A percentile compares a stretch with the other conserved stretches of the same genome.
Conservation (phyloP, 345 rosid species). For the Euphorbia lathyris region DNA sequence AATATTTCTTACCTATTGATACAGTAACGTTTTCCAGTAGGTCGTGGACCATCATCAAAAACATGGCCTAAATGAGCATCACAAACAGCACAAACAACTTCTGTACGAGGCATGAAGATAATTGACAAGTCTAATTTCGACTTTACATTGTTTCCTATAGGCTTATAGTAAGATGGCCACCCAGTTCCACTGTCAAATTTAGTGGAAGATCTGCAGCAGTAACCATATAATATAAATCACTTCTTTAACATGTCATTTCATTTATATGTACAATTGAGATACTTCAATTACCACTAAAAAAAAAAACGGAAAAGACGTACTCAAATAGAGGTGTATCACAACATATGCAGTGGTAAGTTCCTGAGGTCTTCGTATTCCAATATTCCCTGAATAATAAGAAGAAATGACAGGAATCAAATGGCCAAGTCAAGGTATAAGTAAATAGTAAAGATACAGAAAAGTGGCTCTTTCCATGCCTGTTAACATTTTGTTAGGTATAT, state of each 20-base stretch:
- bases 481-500: no score
- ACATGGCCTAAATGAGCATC: constrained; percentile 89
- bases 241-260: background rate
- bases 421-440: background rate
- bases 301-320: constrained; percentile 33
- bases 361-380: constrained; percentile 75
- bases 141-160: constrained; percentile 62
- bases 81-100: constrained; percentile 64
- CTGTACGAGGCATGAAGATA: constrained; percentile 90
- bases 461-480: no score
- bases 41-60: constrained; percentile 83
- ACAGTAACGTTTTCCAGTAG: constrained; percentile 81
- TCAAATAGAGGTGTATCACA: constrained; percentile 78
- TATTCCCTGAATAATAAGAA: constrained; percentile 51
- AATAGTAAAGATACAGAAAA: no score
- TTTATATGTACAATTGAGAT: no score
- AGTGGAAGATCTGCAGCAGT: constrained; percentile 61
- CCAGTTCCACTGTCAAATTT: constrained; percentile 99
- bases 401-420: background rate
- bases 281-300: background rate
- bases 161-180: constrained; percentile 89
- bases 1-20: constrained; percentile 59
- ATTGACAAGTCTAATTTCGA: constrained; percentile 69
- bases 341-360: constrained; percentile 83
- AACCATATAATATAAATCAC: constrained; percentile 6